A percentile compares a stretch with the other conserved stretches of the same genome.
phyloP scores from a whole-genome alignment of 2,329 filamentous ascomycete species.

The Coleophoma eucalyptorum region DNA sequence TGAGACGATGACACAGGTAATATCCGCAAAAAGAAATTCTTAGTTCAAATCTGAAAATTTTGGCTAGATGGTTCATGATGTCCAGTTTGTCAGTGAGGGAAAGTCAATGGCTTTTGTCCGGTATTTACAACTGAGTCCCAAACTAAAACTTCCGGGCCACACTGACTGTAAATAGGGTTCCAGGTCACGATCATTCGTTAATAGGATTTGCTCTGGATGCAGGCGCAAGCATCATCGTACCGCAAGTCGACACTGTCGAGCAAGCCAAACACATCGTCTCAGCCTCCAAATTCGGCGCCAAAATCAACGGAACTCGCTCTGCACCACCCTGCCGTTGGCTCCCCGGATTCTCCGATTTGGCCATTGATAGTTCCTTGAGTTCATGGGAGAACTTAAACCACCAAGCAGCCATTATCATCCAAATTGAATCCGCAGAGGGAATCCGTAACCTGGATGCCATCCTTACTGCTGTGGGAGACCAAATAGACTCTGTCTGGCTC shows the following conservation, averaged over 20 bases:
- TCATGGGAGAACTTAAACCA: constrained; percentile 37
- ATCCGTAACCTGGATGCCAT: constrained; percentile 45
- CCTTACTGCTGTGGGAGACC: constrained; percentile 37
- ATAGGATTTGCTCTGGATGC: constrained; percentile 44
- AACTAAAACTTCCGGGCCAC: not conserved
- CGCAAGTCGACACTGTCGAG: constrained; percentile 43
- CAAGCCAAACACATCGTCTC: constrained; percentile 39
- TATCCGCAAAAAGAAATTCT: not conserved
- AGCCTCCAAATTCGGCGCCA: constrained; percentile 39
- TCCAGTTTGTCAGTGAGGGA: constrained; percentile 42
- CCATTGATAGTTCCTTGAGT: constrained; percentile 26
- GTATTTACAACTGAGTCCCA: constrained; percentile 16
- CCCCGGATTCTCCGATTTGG: constrained; percentile 34
- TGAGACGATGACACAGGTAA: constrained; percentile 43
- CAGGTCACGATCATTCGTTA: constrained; percentile 41
- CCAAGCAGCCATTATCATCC: constrained; percentile 44
- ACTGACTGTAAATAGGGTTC: constrained; percentile 25
- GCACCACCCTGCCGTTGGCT: constrained; percentile 40
- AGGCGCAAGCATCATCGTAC: constrained; percentile 43
- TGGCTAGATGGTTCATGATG: constrained; percentile 39
- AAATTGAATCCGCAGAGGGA: constrained; percentile 39
- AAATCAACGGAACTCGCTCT: constrained; percentile 36
- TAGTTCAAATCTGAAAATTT: not conserved
- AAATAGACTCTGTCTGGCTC: constrained; percentile 43
- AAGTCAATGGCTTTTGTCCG: constrained; percentile 41